A percentile compares a stretch with the other conserved stretches of the same genome.
These are phyloP conservation scores for Diplodia mutila DNA, from an alignment of 2,329 filamentous ascomycete genomes.

Conservation along the genomic window DNA sequence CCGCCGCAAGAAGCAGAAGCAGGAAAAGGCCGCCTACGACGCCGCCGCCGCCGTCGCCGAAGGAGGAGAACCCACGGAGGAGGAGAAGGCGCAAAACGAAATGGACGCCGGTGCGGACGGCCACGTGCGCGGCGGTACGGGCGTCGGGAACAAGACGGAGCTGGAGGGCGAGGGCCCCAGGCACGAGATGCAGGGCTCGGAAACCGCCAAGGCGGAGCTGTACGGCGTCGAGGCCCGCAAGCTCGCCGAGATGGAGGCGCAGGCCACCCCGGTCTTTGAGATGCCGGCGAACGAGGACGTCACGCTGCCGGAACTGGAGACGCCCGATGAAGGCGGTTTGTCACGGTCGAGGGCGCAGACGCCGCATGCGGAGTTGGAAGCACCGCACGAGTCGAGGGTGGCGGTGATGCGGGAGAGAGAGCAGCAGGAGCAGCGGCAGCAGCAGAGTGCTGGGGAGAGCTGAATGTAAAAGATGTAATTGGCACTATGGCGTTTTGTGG, in stretches of 20 bases:
- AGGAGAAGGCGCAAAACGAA: not conserved
- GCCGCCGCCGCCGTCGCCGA: slow-evolving; percentile 9
- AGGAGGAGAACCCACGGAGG: not conserved
- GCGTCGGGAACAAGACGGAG: slow-evolving; percentile 9
- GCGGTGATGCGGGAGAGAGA: slow-evolving; percentile 2
- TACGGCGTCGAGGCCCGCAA: slow-evolving; percentile 18
- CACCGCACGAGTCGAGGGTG: slow-evolving; percentile 12
- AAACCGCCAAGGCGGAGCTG: slow-evolving; percentile 8
- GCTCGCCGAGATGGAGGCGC: slow-evolving; percentile 11
- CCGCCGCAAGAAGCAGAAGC: slow-evolving; percentile 22
- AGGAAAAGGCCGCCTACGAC: not conserved
- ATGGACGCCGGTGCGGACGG: slow-evolving; percentile 14
- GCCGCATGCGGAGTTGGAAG: slow-evolving; percentile 7
- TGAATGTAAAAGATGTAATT: not conserved
- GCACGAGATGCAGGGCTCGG: slow-evolving; percentile 19
- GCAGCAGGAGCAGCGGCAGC: not conserved
- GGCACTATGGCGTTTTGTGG: not conserved
- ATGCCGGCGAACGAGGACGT: slow-evolving; percentile 19
- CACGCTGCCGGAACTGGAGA: slow-evolving; percentile 17
- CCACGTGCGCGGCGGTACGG: not conserved
- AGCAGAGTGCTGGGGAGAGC: not conserved
- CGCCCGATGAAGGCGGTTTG: slow-evolving; percentile 1
- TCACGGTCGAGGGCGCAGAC: not conserved
- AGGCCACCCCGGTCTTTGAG: slow-evolving; percentile 1
- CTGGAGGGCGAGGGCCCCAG: slow-evolving; percentile 2